Evolutionary conservation across 495 filamentous ascomycete genomes (phyloP).

Genomic region (Penicillium bovifimosum): DNA sequence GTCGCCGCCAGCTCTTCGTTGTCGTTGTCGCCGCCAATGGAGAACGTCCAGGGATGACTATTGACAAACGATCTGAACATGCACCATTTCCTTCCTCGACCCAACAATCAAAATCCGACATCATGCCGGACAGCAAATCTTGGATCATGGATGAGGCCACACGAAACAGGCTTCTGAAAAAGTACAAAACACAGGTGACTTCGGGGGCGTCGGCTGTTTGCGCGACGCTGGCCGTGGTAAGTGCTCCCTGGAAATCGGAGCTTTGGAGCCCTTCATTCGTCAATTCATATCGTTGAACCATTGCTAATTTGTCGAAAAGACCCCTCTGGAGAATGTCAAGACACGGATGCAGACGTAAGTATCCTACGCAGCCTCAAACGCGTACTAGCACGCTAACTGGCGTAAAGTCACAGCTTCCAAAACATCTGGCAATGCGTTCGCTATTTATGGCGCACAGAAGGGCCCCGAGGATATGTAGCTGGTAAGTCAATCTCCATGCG

Average conservation of each 20-base stretch:
- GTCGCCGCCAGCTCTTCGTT: constrained; percentile 16
- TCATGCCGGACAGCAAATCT: constrained; percentile 31
- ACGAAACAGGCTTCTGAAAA: constrained; percentile 39
- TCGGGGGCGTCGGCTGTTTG: constrained; percentile 40
- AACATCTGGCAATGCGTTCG: constrained; percentile 38
- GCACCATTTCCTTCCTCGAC: constrained; percentile 30
- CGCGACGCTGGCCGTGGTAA: constrained; percentile 42
- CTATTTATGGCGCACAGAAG: constrained; percentile 44
- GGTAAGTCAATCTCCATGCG: constrained; percentile 23
- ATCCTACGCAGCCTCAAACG: not conserved
- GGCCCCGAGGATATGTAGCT: constrained; percentile 43
- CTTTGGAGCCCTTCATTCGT: not conserved
- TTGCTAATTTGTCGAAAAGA: constrained; percentile 20
- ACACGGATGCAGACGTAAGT: constrained; percentile 49
- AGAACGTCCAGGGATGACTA: constrained; percentile 38
- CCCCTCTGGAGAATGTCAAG: constrained; percentile 46
- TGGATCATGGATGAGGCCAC: constrained; percentile 40
- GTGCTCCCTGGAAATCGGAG: constrained; percentile 8
- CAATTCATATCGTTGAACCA: not conserved
- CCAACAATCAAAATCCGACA: constrained; percentile 25
- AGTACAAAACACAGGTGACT: constrained; percentile 44
- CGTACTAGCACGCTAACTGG: not conserved
- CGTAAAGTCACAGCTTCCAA: constrained; percentile 36
- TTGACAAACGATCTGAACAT: constrained; percentile 42
- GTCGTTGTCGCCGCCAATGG: constrained; percentile 25